phyloP scores from a whole-genome alignment of 345 rosid species.

The Pelargonium nanum region DNA sequence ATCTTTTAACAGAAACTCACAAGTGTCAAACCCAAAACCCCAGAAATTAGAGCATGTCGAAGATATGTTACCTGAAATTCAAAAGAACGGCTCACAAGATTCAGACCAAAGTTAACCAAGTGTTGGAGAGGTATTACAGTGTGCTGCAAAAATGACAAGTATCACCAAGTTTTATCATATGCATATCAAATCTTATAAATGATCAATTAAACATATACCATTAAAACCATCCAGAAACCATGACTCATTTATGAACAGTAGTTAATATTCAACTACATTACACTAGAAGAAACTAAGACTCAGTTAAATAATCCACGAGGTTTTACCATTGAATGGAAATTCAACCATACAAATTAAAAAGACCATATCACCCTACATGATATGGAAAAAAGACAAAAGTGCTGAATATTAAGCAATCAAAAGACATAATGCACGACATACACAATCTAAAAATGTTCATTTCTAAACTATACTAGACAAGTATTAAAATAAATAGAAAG shows the following conservation, averaged over 20 bases:
- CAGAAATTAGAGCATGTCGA: neutral
- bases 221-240: neutral
- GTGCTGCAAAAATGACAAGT: conserved; percentile 45
- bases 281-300: neutral
- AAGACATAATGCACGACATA: too few relatives aligned
- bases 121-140: conserved; percentile 87
- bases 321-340: too few relatives aligned
- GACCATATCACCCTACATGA: neutral
- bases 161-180: conserved; percentile 1
- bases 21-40: neutral
- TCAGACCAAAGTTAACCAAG: conserved; percentile 76
- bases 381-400: neutral
- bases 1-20: too few relatives aligned
- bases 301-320: neutral
- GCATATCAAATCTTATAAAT: too few relatives aligned
- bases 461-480: too few relatives aligned
- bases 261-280: neutral
- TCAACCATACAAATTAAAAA: too few relatives aligned
- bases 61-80: conserved; percentile 75
- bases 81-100: conserved; percentile 91
- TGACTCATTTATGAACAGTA: neutral
- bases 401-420: too few relatives aligned
- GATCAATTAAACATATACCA: neutral
- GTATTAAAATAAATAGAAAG: too few relatives aligned
- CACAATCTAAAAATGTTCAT: too few relatives aligned